Percentiles rank a stretch among this genome's conserved stretches.
phyloP scores from a whole-genome alignment of 164 flowering plant species.

The Berberis thunbergii region DNA sequence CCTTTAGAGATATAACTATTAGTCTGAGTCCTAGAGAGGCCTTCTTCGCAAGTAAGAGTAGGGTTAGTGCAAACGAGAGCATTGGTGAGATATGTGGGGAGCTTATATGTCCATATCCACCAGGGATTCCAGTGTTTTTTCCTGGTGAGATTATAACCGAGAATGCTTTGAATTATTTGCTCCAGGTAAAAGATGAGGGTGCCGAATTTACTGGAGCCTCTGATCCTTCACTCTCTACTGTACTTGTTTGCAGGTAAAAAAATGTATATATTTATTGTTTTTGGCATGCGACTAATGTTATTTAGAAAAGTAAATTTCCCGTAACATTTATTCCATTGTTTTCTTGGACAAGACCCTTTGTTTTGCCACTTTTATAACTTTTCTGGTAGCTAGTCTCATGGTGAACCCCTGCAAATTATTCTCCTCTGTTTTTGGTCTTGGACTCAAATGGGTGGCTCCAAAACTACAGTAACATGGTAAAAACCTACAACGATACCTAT shows the following conservation, averaged over 20 bases:
- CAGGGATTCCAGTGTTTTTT: conserved; percentile 47
- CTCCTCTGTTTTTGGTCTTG: too few species aligned
- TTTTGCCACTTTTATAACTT: too few species aligned
- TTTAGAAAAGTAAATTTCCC: too few species aligned
- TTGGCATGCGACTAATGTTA: too few species aligned
- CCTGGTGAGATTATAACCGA: conserved; percentile 49
- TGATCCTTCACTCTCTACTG: conserved; percentile 37
- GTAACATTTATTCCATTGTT: too few species aligned
- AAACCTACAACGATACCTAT: too few species aligned
- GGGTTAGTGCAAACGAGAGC: conserved; percentile 26
- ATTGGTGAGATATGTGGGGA: conserved; percentile 49
- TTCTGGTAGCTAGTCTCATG: too few species aligned
- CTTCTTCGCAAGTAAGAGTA: conserved; percentile 54
- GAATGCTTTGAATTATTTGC: conserved; percentile 36
- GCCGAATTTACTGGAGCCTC: conserved; percentile 44
- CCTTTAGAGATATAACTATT: conserved; percentile 31
- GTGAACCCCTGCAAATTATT: too few species aligned
- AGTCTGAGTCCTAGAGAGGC: conserved; percentile 66
- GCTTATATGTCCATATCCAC: conserved; percentile 57
- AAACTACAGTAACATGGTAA: too few species aligned
- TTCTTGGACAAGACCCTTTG: too few species aligned
- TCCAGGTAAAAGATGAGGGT: conserved; percentile 32
- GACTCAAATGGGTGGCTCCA: too few species aligned
- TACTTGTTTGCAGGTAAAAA: conserved; percentile 29
- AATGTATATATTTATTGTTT: too few species aligned